Conservation (phyloP, 2,329 filamentous ascomycete species). For the Aspergillus pseudotamarii region DNA sequence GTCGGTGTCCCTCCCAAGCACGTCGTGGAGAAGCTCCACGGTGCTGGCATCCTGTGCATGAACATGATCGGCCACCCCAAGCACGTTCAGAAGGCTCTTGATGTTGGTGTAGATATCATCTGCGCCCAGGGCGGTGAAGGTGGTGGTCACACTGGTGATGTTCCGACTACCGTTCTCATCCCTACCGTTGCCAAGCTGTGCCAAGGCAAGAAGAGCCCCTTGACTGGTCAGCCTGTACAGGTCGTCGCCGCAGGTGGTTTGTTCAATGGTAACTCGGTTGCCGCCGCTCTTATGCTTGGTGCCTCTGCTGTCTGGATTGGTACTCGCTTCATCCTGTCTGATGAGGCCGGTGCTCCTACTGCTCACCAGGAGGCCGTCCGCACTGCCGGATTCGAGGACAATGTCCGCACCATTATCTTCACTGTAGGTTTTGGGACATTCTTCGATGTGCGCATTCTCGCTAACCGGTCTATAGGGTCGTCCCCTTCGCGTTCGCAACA, state of each 20-base stretch:
- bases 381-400: slow-evolving; percentile 92
- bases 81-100: slow-evolving; percentile 95
- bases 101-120: slow-evolving; percentile 91
- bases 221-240: slow-evolving; percentile 85
- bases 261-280: slow-evolving; percentile 87
- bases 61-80: slow-evolving; percentile 99
- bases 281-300: slow-evolving; percentile 88
- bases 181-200: slow-evolving; percentile 84
- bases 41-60: slow-evolving; percentile 90
- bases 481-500: slow-evolving; percentile 88
- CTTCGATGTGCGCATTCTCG: neutral
- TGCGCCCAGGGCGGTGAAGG: slow-evolving; percentile 98
- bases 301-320: slow-evolving; percentile 94
- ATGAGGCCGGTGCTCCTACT: slow-evolving; percentile 92
- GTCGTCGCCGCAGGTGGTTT: slow-evolving; percentile 93
- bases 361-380: slow-evolving; percentile 94
- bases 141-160: slow-evolving; percentile 92
- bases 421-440: slow-evolving; percentile 54
- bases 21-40: slow-evolving; percentile 89
- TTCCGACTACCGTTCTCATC: slow-evolving; percentile 89
- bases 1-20: slow-evolving; percentile 89
- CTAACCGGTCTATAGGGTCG: slow-evolving; percentile 60
- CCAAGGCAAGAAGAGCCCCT: slow-evolving; percentile 78
- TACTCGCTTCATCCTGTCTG: slow-evolving; percentile 89
- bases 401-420: slow-evolving; percentile 96